Conservation (phyloP, 2,329 filamentous ascomycete genomes). For the Beauveria varroae region DNA sequence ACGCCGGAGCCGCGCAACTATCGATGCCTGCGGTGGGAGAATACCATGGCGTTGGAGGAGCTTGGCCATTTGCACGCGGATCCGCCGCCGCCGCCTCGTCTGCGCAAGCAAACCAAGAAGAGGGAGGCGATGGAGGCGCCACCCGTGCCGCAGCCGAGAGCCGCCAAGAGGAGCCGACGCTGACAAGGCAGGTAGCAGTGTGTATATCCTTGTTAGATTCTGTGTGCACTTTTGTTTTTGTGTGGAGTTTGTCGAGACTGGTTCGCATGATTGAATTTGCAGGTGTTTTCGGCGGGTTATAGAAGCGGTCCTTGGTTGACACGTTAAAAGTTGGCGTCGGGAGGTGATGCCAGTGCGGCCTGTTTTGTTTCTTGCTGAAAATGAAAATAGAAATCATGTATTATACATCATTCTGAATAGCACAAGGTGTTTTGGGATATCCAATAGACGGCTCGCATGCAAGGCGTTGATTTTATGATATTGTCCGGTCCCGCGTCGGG, state of each 20-base stretch:
- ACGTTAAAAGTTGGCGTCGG: background rate
- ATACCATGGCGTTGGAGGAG: constrained; percentile 49
- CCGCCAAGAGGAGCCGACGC: constrained; percentile 4
- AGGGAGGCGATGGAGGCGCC: constrained; percentile 34
- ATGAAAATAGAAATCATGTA: background rate
- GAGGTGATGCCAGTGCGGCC: background rate
- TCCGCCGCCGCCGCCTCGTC: constrained; percentile 42
- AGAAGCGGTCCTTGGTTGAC: background rate
- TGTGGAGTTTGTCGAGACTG: background rate
- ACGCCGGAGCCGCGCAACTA: constrained; percentile 39
- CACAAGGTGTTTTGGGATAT: background rate
- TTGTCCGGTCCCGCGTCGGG: no score
- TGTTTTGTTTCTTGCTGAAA: background rate
- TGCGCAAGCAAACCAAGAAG: constrained; percentile 45
- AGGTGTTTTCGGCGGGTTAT: background rate
- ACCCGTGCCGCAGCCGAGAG: constrained; percentile 4
- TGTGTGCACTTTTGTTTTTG: background rate
- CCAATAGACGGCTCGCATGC: background rate
- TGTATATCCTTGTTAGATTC: background rate
- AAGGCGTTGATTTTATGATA: background rate
- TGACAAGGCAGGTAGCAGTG: background rate
- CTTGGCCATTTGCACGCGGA: constrained; percentile 51
- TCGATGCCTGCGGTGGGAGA: constrained; percentile 48
- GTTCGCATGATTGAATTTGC: background rate
- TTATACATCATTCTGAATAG: constrained; percentile 1